A percentile compares a stretch with the other conserved stretches of the same genome.
Conservation (phyloP, 345 rosid genomes). For the Carallia pectinifolia region DNA sequence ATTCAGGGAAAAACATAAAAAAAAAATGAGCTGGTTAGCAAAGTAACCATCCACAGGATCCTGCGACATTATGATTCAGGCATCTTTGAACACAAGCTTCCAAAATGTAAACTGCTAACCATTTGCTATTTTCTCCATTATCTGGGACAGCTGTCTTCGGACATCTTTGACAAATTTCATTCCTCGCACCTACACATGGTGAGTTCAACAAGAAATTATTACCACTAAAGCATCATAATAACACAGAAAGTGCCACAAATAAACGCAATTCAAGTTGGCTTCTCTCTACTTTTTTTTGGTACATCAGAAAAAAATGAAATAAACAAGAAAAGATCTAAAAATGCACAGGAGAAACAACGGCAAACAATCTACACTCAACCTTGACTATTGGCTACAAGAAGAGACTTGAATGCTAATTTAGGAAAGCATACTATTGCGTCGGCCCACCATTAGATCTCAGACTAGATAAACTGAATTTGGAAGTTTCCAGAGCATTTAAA, state of each 20-base stretch:
- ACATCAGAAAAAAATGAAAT: too few relatives aligned
- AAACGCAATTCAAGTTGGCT: background rate
- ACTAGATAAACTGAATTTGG: background rate
- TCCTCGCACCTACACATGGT: conserved; percentile 69
- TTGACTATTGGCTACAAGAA: background rate
- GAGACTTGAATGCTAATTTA: background rate
- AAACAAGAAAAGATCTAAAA: background rate
- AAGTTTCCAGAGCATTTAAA: background rate
- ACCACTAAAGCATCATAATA: background rate
- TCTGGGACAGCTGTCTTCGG: conserved; percentile 78
- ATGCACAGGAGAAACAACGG: background rate
- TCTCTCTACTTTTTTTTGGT: background rate
- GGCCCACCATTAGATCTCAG: background rate
- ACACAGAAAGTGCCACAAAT: background rate
- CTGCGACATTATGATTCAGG: too few relatives aligned
- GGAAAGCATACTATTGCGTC: background rate
- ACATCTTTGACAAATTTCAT: conserved; percentile 92
- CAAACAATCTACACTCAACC: background rate
- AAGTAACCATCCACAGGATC: too few relatives aligned
- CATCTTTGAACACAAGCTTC: background rate
- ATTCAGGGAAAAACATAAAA: background rate
- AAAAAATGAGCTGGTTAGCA: background rate
- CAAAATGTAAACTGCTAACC: conserved; percentile 43
- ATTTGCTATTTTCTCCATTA: conserved; percentile 80
- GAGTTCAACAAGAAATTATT: background rate